Evolutionary conservation across 163 green algal species (phyloP), one percentile per base, ranked within the genome.

Genomic region (Chlamydomonas reinhardtii): DNA sequence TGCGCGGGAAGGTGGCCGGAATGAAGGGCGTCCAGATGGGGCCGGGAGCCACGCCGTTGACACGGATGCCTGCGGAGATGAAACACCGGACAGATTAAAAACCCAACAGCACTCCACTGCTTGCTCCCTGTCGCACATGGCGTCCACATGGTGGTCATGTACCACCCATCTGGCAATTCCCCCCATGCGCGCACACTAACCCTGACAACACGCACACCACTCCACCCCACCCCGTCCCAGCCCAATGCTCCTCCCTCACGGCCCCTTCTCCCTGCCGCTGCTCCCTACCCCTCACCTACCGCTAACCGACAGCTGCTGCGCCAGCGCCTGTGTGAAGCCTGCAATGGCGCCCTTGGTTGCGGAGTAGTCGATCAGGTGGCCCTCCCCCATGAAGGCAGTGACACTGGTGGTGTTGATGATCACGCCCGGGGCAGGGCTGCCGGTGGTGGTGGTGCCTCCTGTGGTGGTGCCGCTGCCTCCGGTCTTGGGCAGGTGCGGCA

Each of bases 21-120:
- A 96, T 95, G 34, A 96, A 90, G 0, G 94, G 94, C 16, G 94
- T 96, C 93, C 93, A 96, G 37, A 96, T 92, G n/a, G 94, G 94
- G 25, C 94, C 94, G 25, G 94, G 94, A 12, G 94, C 94, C 39
- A 96, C 89, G 27, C 90, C 93, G 59, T 96, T 96, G 17, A 96
- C 93, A 2, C 94, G 90, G 73, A 96, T 96, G 83, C 88, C 89
- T 80, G 48, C 14, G 43, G 11, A 16, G 43, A 54, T 6, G 43
- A 54, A 54, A 56, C 39, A 48, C 39, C 39, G 39, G 5, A 48
- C n/a, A n/a, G n/a, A n/a, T n/a, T n/a, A n/a, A n/a, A n/a, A n/a
- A n/a, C n/a, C n/a, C n/a, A n/a, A n/a, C n/a, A n/a, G n/a, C n/a
- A n/a, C n/a, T n/a, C n/a, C n/a, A n/a, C n/a, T n/a, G n/a, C n/a